phyloP scores from a whole-genome alignment of 495 filamentous ascomycete genomes.

The Penicillium ochrochloron region DNA sequence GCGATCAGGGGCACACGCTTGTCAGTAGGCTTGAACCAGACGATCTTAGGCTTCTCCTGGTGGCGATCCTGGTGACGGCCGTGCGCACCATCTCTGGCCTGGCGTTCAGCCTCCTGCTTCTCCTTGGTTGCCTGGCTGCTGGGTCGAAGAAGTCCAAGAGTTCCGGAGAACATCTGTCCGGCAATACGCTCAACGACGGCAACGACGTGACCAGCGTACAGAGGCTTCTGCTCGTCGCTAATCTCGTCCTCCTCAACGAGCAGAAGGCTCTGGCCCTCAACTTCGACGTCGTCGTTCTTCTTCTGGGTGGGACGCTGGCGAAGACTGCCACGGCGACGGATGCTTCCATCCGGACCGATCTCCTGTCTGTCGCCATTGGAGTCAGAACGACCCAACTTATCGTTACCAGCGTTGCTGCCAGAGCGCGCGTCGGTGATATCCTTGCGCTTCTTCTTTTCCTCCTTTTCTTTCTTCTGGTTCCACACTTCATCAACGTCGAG shows the following conservation, averaged over 20 bases:
- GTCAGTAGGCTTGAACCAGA: slow-evolving; percentile 99
- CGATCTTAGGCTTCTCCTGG: slow-evolving; percentile 98
- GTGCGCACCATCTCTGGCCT: slow-evolving; percentile 80
- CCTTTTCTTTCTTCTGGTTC: slow-evolving; percentile 97
- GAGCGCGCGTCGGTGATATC: slow-evolving; percentile 92
- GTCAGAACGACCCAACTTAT: slow-evolving; percentile 66
- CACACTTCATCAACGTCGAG: slow-evolving; percentile 98
- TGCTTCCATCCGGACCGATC: slow-evolving; percentile 73
- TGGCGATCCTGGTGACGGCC: slow-evolving; percentile 81
- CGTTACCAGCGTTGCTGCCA: slow-evolving; percentile 69
- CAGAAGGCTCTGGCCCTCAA: slow-evolving; percentile 95
- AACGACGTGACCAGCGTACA: slow-evolving; percentile 96
- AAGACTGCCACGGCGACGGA: slow-evolving; percentile 90
- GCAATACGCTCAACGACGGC: slow-evolving; percentile 96
- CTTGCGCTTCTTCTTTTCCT: slow-evolving; percentile 99
- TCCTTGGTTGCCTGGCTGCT: slow-evolving; percentile 99
- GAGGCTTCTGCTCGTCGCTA: slow-evolving; percentile 94
- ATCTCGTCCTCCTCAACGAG: slow-evolving; percentile 98
- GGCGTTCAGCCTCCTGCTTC: slow-evolving; percentile 96
- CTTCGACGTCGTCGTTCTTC: slow-evolving; percentile 99
- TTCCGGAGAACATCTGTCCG: slow-evolving; percentile 99
- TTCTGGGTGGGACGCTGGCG: slow-evolving; percentile 97
- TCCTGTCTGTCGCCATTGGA: slow-evolving; percentile 66
- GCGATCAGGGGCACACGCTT: slow-evolving; percentile 98
- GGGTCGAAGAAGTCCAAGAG: slow-evolving; percentile 87